A percentile compares a stretch with the other conserved stretches of the same genome.
These are phyloP conservation scores for Curvularia eragrostidis DNA, from an alignment of 2,329 filamentous ascomycete genomes.

Conservation along the genomic window DNA sequence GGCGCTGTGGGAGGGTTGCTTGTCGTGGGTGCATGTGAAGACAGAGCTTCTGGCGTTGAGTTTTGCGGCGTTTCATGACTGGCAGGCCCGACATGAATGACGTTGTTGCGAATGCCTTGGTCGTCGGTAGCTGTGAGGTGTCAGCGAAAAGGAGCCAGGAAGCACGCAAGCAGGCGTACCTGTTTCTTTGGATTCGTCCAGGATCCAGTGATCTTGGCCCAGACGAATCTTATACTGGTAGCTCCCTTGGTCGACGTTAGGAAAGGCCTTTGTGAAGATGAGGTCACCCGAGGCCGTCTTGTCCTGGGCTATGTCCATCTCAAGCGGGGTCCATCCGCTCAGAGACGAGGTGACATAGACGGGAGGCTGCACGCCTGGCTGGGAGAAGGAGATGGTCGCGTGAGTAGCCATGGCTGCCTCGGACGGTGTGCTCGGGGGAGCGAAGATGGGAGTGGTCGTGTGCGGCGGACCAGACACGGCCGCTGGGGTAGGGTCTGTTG, in stretches of 20 bases:
- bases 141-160: constrained; percentile 22
- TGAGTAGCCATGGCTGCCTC: constrained; percentile 28
- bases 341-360: constrained; percentile 75
- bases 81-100: constrained; percentile 48
- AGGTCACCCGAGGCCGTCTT: constrained; percentile 61
- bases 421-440: not conserved
- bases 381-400: constrained; percentile 67
- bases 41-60: constrained; percentile 6
- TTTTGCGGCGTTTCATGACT: not conserved
- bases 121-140: constrained; percentile 56
- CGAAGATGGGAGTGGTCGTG: constrained; percentile 19
- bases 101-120: constrained; percentile 62
- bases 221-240: constrained; percentile 79
- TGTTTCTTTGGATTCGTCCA: constrained; percentile 67
- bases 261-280: constrained; percentile 64
- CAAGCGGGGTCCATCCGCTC: constrained; percentile 70
- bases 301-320: constrained; percentile 64
- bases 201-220: constrained; percentile 68
- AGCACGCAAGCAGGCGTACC: constrained; percentile 55
- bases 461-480: constrained; percentile 24
- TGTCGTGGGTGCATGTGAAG: not conserved
- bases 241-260: constrained; percentile 62
- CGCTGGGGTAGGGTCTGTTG: constrained; percentile 20
- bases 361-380: constrained; percentile 67
- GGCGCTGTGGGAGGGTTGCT: not conserved